Evolutionary conservation across 2,329 filamentous ascomycete genomes (phyloP), one percentile per base, ranked within the genome.

Genomic region (Graphiopsis chlorocephala): DNA sequence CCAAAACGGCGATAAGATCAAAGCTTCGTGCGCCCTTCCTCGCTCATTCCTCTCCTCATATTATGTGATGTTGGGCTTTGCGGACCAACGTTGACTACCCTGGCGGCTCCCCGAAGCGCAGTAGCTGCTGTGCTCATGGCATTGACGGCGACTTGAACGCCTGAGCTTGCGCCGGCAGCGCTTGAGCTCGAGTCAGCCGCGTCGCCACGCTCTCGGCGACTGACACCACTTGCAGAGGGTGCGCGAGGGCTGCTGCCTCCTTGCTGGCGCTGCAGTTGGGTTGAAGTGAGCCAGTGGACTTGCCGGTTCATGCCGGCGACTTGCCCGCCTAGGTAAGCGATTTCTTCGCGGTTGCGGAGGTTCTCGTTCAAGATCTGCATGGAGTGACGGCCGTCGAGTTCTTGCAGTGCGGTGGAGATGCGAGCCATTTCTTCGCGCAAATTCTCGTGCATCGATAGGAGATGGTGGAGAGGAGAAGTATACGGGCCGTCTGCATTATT

Each of bases 291-390:
- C 86, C 86, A 88, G 61, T 87, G 85, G 25, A 88, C 78, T 70
- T 88, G 86, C 78, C 87, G 82, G 62, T 84, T 81, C 67, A 88
- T 81, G 17, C 80, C 83, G 68, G 82, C 84, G 52, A 88, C 80
- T 45, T 85, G 85, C 3, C 85, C 85, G 66, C 84, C 86, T 8
- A 84, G 83, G 70, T 87, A 86, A 12, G 85, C 80, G 77, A 88
- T 83, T 65, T 88, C 86, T 68, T 88, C 86, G 66, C 86, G 85
- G 58, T 84, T 80, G 3, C 86, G 84, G 33, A 88, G 79, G 55
- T 82, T 86, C 72, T 88, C 86, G 69, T 87, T 88, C 77, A 88
- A 82, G 47, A 86, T 82, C 65, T 85, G 83, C 85, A 88, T 86
- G 73, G 80, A 86, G 42, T 84, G 83, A 38, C 85, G 82, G 55